Evolutionary conservation across 2,329 filamentous ascomycete species (phyloP).

Genomic region (Penicillium sp.): DNA sequence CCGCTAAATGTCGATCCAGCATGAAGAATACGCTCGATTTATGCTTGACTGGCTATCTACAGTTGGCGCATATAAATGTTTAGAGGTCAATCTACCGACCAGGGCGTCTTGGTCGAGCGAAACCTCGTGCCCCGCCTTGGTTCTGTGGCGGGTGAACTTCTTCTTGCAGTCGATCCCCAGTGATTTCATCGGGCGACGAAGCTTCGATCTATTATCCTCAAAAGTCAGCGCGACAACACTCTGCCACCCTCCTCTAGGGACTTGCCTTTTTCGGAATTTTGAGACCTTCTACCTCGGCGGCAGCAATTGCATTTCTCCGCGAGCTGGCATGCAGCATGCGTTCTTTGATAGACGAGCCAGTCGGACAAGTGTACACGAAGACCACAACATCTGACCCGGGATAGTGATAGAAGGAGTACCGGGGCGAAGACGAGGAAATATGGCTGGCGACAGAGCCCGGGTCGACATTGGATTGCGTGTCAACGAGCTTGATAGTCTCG

Average conservation of each 20-base stretch:
- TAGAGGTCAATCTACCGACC: conserved; percentile 39
- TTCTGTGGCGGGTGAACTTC: conserved; percentile 50
- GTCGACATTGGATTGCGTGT: conserved; percentile 39
- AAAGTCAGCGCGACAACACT: conserved; percentile 15
- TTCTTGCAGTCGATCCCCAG: conserved; percentile 47
- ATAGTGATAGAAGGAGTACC: conserved; percentile 58
- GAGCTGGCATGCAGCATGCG: conserved; percentile 60
- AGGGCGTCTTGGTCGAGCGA: conserved; percentile 59
- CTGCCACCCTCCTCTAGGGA: neutral
- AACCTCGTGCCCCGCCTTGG: conserved; percentile 47
- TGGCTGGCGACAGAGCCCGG: conserved; percentile 42
- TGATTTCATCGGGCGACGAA: conserved; percentile 54
- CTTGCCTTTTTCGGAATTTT: conserved; percentile 52
- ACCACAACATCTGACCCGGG: conserved; percentile 45
- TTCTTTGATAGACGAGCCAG: conserved; percentile 57
- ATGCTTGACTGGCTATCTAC: conserved; percentile 4
- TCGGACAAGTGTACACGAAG: conserved; percentile 61
- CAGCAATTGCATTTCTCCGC: conserved; percentile 48
- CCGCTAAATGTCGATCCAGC: no score
- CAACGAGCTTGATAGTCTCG: conserved; percentile 53
- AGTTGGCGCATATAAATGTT: conserved; percentile 3
- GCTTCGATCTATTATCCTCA: conserved; percentile 48
- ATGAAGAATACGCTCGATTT: neutral
- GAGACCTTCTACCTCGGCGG: conserved; percentile 53
- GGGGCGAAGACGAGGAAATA: conserved; percentile 51